Conservation (phyloP, 1,284 basidiomycete genomes). For the Ustilago cynodontis region DNA sequence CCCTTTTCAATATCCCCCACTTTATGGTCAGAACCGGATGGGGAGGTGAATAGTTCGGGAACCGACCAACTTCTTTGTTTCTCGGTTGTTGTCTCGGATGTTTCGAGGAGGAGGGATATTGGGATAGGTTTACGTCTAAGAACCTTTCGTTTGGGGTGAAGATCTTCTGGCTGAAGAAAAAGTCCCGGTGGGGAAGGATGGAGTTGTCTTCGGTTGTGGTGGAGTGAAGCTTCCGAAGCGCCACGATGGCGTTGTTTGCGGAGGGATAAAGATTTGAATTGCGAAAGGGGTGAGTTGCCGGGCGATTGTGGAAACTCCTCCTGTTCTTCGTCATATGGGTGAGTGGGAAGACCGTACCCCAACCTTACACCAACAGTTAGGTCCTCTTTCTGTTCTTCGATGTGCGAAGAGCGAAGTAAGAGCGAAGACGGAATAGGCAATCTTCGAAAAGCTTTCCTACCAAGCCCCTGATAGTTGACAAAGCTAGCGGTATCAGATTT, state of each 20-base stretch:
- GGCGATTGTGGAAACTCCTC: conserved; percentile 17
- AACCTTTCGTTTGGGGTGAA: neutral
- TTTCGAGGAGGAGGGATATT: conserved; percentile 8
- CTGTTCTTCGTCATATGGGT: neutral
- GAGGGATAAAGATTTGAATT: neutral
- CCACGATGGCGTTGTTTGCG: neutral
- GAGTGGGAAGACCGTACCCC: neutral
- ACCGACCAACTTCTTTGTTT: conserved; percentile 13
- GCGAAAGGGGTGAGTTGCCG: conserved; percentile 12
- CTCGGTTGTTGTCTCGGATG: neutral
- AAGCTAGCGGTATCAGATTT: neutral
- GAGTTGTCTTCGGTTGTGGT: neutral
- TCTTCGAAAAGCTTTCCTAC: conserved; percentile 13
- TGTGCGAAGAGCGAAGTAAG: neutral
- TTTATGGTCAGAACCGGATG: neutral
- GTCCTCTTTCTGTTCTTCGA: neutral
- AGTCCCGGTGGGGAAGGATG: conserved; percentile 9
- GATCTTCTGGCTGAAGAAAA: neutral
- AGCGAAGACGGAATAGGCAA: conserved; percentile 6
- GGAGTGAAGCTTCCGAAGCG: neutral
- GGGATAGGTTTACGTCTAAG: conserved; percentile 33
- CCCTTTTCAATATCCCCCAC: neutral
- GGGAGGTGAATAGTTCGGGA: conserved; percentile 6
- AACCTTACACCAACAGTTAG: conserved; percentile 4
- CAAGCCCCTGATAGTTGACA: neutral